Conservation (phyloP, 2,329 filamentous ascomycete species). For the Plenodomus lindquistii region DNA sequence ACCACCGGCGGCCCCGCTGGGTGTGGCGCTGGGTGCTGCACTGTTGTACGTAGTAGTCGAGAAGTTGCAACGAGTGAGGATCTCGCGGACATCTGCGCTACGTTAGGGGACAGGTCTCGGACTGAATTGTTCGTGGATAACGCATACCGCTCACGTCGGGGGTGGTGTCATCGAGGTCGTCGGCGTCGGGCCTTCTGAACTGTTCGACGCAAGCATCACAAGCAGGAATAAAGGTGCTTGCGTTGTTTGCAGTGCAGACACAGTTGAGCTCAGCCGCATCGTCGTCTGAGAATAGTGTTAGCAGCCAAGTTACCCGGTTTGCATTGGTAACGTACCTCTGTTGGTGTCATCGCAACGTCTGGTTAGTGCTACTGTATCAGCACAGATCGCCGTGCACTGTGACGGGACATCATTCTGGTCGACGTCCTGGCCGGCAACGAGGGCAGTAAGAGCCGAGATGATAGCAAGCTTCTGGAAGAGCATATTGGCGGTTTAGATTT, state of each 20-base stretch:
- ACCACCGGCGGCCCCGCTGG: constrained; percentile 1
- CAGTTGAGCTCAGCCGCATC: constrained; percentile 30
- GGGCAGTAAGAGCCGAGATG: constrained; percentile 21
- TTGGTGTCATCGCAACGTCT: constrained; percentile 28
- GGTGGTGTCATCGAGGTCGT: constrained; percentile 15
- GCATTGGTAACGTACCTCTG: constrained; percentile 12
- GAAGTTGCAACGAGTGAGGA: constrained; percentile 37
- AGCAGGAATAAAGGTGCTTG: constrained; percentile 26
- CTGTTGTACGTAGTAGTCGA: constrained; percentile 27
- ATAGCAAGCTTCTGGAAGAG: constrained; percentile 31
- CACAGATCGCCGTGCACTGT: constrained; percentile 34
- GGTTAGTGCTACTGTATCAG: constrained; percentile 26
- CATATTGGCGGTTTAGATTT: constrained; percentile 14
- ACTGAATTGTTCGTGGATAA: constrained; percentile 2
- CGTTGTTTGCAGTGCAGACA: constrained; percentile 33
- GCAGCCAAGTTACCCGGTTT: background rate
- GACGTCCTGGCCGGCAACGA: constrained; percentile 32
- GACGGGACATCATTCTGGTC: constrained; percentile 34
- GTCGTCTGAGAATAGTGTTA: constrained; percentile 11
- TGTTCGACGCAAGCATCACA: constrained; percentile 38
- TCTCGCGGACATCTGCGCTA: constrained; percentile 24
- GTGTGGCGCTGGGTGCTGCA: constrained; percentile 13
- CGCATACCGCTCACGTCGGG: background rate
- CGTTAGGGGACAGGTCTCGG: too few species aligned
- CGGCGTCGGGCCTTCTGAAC: constrained; percentile 21